A percentile compares a stretch with the other conserved stretches of the same genome.
phyloP scores from a whole-genome alignment of 768 basidiomycete genomes.

The Neoboletus brunneissimus region DNA sequence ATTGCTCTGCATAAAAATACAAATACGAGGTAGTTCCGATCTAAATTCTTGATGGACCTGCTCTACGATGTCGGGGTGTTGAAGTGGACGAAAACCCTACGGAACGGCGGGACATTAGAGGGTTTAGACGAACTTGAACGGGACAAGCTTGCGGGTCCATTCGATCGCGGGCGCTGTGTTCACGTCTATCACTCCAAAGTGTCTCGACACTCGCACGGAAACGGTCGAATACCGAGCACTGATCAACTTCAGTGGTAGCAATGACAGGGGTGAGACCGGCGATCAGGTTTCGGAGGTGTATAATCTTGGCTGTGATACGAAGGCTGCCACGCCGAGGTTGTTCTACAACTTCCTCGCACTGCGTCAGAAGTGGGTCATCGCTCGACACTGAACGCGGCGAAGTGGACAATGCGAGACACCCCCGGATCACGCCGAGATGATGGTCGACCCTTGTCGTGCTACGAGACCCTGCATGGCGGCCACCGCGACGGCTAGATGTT shows the following conservation, averaged over 20 bases:
- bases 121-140: slow-evolving; percentile 1
- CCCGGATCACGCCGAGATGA: slow-evolving; percentile 17
- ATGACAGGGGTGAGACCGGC: slow-evolving; percentile 22
- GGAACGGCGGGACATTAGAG: slow-evolving; percentile 2
- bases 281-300: slow-evolving; percentile 19
- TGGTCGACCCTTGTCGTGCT: slow-evolving; percentile 17
- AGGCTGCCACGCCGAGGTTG: slow-evolving; percentile 7
- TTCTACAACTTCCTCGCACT: slow-evolving; percentile 1
- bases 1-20: not conserved
- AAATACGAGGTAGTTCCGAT: not conserved
- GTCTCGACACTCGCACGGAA: slow-evolving; percentile 19
- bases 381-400: not conserved
- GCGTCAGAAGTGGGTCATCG: not conserved
- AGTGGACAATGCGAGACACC: slow-evolving; percentile 13
- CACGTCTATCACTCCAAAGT: slow-evolving; percentile 20
- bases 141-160: slow-evolving; percentile 1
- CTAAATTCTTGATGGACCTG: slow-evolving; percentile 19
- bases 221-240: slow-evolving; percentile 11
- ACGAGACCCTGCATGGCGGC: slow-evolving; percentile 9
- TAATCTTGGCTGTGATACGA: slow-evolving; percentile 13
- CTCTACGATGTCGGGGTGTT: slow-evolving; percentile 14
- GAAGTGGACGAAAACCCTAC: slow-evolving; percentile 8
- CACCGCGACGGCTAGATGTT: not conserved
- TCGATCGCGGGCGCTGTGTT: not conserved
- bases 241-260: slow-evolving; percentile 18